These are phyloP conservation scores for Trichomonas tenax DNA, from an alignment of 208 protist genomes.

Conservation along the genomic window DNA sequence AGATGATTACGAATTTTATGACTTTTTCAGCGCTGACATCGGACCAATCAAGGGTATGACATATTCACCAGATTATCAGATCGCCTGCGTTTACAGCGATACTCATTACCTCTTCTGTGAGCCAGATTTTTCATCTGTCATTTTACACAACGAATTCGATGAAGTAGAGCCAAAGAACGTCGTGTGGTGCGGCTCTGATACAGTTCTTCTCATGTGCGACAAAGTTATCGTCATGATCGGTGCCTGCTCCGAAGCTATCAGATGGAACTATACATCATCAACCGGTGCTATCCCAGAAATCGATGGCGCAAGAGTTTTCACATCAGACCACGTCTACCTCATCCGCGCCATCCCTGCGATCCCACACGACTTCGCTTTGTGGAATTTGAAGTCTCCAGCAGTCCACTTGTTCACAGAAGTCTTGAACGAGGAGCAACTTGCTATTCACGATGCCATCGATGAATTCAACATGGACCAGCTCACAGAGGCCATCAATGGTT, in stretches of 20 bases:
- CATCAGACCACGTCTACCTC: neutral
- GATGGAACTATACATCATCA: neutral
- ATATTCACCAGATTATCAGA: neutral
- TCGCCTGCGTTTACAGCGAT: neutral
- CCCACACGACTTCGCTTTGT: neutral
- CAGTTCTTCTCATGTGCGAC: neutral
- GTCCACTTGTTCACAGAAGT: neutral
- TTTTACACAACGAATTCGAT: neutral
- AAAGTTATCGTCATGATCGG: neutral
- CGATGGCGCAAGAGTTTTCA: neutral
- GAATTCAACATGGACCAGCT: neutral
- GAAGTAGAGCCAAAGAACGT: neutral
- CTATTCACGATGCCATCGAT: neutral
- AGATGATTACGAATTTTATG: neutral
- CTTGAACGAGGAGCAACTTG: neutral
- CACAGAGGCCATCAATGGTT: neutral
- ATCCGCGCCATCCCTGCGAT: neutral
- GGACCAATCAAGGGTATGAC: neutral
- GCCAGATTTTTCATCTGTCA: neutral
- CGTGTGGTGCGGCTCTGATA: neutral
- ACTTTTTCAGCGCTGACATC: neutral
- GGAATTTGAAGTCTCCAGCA: neutral
- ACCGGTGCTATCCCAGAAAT: neutral
- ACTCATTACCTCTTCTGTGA: neutral
- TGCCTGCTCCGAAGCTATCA: neutral